These are phyloP conservation scores for Globisporangium recalcitrans DNA, from an alignment of 352 stramenopile species.

Conservation along the genomic window DNA sequence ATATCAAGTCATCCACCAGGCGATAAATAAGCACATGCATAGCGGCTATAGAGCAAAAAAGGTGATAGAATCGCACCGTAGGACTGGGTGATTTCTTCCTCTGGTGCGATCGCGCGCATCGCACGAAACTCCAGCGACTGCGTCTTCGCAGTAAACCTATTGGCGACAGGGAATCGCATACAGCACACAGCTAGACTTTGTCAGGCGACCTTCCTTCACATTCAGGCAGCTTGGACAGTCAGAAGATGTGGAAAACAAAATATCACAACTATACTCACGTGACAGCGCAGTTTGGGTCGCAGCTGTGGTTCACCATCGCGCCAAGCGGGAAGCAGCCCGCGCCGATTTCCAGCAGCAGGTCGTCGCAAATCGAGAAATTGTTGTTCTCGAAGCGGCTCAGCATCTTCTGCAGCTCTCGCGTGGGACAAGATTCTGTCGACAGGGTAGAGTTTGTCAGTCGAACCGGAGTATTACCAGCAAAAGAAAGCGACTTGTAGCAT, in stretches of 20 bases:
- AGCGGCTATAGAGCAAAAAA: not conserved
- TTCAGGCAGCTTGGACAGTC: not conserved
- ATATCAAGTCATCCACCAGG: conserved; percentile 1
- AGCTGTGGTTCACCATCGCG: conserved; percentile 80
- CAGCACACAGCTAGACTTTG: not conserved
- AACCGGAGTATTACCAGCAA: not conserved
- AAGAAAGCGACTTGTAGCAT: too few species aligned
- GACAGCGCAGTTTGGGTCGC: conserved; percentile 55
- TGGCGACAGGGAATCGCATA: not conserved
- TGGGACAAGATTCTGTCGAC: conserved; percentile 15
- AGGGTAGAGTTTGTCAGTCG: not conserved
- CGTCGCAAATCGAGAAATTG: conserved; percentile 76
- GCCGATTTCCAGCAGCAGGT: conserved; percentile 46
- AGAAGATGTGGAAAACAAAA: not conserved
- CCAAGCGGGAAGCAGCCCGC: conserved; percentile 57
- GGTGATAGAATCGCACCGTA: conserved; percentile 37
- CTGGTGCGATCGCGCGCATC: conserved; percentile 36
- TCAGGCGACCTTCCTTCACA: not conserved
- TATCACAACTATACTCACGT: conserved; percentile 35
- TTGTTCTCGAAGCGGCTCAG: conserved; percentile 73
- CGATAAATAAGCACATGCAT: not conserved
- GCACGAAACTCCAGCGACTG: conserved; percentile 51
- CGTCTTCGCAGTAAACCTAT: conserved; percentile 38
- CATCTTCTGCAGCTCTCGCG: conserved; percentile 49
- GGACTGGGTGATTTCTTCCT: conserved; percentile 56